Percentiles rank a stretch among this genome's conserved stretches.
These are phyloP conservation scores for Eimeria sp. DNA, from an alignment of 169 alveolate genomes.

Conservation along the genomic window DNA sequence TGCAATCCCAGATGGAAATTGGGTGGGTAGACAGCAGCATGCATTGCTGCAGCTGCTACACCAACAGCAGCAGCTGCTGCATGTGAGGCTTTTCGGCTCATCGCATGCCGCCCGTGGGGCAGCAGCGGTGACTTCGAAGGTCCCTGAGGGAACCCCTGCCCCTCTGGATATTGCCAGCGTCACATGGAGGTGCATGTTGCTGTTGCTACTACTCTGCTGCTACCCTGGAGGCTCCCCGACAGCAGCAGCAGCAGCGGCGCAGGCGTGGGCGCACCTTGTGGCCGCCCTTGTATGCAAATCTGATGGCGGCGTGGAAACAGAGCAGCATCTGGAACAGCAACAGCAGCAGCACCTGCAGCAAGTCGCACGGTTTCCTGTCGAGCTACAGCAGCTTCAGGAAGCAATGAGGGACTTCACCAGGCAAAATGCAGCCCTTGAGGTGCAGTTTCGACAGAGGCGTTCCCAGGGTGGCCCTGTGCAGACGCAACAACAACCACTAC, in stretches of 20 bases:
- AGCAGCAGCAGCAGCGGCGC: conserved; percentile 55
- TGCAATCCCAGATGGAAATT: conserved; percentile 24
- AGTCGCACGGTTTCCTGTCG: conserved; percentile 28
- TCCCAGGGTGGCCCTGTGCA: conserved; percentile 11
- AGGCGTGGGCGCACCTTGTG: conserved; percentile 59
- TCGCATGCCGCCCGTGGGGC: conserved; percentile 6
- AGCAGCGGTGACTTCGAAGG: conserved; percentile 44
- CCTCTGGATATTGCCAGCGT: background rate
- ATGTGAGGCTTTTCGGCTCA: conserved; percentile 14
- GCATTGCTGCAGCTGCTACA: conserved; percentile 69
- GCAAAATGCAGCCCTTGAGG: conserved; percentile 28
- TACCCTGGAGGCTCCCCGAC: conserved; percentile 33
- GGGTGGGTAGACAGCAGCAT: background rate
- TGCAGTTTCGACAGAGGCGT: conserved; percentile 59
- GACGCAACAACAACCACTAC: conserved; percentile 16
- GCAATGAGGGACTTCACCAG: conserved; percentile 33
- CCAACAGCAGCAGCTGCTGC: conserved; percentile 67
- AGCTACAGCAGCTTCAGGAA: conserved; percentile 63
- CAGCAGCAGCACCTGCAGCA: conserved; percentile 39
- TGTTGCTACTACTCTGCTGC: conserved; percentile 29
- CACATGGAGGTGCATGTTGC: conserved; percentile 59
- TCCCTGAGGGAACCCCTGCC: conserved; percentile 42
- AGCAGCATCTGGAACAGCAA: conserved; percentile 23
- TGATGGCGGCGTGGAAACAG: conserved; percentile 10
- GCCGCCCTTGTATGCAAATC: conserved; percentile 58